phyloP scores from a whole-genome alignment of 1,284 basidiomycete genomes.

The Kwoniella shivajii region DNA sequence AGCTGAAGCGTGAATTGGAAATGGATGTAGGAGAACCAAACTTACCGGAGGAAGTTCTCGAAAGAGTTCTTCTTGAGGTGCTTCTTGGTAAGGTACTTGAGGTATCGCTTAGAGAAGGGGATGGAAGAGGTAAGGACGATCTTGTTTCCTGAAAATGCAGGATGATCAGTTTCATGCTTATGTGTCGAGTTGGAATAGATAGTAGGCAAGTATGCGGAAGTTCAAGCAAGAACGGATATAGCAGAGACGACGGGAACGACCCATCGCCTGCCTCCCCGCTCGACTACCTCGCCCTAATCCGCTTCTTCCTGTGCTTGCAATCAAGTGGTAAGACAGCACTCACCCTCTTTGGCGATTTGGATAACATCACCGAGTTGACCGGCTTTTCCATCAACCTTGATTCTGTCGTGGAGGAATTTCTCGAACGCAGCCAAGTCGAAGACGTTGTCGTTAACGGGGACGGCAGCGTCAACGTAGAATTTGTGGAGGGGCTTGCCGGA shows the following conservation, averaged over 20 bases:
- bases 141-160: conserved; percentile 63
- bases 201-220: no score
- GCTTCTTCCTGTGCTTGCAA: neutral
- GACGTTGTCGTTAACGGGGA: conserved; percentile 84
- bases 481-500: conserved; percentile 76
- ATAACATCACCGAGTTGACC: conserved; percentile 85
- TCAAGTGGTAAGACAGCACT: conserved; percentile 34
- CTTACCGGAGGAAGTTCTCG: conserved; percentile 53
- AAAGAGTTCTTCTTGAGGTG: conserved; percentile 71
- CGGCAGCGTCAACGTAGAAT: conserved; percentile 92
- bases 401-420: conserved; percentile 90
- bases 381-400: conserved; percentile 71
- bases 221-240: neutral
- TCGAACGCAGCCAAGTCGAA: conserved; percentile 90
- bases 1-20: no score
- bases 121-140: conserved; percentile 78
- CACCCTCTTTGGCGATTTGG: conserved; percentile 79
- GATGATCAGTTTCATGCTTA: conserved; percentile 11
- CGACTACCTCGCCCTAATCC: neutral
- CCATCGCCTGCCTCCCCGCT: neutral
- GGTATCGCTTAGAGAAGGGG: conserved; percentile 86
- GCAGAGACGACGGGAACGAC: neutral
- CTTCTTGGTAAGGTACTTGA: conserved; percentile 86
- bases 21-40: neutral
- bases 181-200: neutral